Percentiles rank a stretch among this genome's conserved stretches.
Conservation (phyloP, 768 basidiomycete genomes). For the Calocera cornea region DNA sequence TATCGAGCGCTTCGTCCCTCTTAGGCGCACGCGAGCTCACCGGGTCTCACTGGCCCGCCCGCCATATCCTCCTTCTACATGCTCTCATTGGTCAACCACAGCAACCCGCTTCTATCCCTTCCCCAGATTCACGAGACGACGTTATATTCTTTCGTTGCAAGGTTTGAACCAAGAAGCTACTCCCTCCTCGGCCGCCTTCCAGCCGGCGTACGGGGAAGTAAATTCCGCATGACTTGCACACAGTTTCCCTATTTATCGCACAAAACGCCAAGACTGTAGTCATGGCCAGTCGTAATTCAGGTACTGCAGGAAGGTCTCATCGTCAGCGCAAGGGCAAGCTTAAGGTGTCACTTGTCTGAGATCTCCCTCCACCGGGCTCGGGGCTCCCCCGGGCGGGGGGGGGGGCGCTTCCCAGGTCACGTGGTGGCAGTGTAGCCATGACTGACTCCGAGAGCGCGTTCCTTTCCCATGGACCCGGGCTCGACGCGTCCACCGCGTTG, state of each 20-base stretch:
- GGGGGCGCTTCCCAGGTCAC: background rate
- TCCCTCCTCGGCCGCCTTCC: background rate
- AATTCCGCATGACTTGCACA: background rate
- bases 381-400: background rate
- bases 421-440: background rate
- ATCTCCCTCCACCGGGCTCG: background rate
- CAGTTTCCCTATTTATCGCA: too few species aligned
- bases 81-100: background rate
- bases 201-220: background rate
- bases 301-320: too few species aligned
- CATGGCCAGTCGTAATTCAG: too few species aligned
- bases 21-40: conserved; percentile 3
- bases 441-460: background rate
- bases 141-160: background rate
- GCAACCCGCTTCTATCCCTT: conserved; percentile 2
- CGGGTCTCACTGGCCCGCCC: background rate
- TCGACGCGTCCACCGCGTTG: background rate
- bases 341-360: background rate
- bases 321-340: too few species aligned
- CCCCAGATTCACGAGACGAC: background rate
- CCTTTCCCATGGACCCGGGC: background rate
- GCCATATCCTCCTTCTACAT: background rate
- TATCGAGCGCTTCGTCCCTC: background rate
- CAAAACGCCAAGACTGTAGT: too few species aligned
- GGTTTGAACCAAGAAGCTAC: background rate